Percentiles rank a stretch among this genome's conserved stretches.
phyloP scores from a whole-genome alignment of 2,329 filamentous ascomycete species.

The Lachnellula occidentalis region DNA sequence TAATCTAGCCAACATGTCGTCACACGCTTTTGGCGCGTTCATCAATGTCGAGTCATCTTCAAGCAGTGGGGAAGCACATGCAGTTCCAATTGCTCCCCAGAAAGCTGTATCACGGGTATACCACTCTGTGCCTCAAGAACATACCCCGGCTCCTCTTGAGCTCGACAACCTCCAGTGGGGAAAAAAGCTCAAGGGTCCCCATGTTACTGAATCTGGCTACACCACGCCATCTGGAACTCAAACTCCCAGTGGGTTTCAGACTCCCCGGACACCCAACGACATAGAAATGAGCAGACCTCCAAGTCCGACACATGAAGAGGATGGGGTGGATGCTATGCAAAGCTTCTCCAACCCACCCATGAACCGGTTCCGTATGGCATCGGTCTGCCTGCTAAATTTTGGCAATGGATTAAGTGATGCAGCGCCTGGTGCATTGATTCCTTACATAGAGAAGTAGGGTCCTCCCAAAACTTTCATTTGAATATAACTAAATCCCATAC shows the following conservation, averaged over 20 bases:
- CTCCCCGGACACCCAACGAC: constrained; percentile 18
- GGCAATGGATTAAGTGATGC: constrained; percentile 69
- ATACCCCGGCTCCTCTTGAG: constrained; percentile 21
- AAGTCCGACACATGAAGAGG: constrained; percentile 37
- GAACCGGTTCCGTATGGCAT: constrained; percentile 65
- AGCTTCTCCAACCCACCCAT: constrained; percentile 56
- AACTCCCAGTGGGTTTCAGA: constrained; percentile 23
- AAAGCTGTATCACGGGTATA: constrained; percentile 27
- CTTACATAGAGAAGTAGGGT: constrained; percentile 64
- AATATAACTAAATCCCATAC: constrained; percentile 2
- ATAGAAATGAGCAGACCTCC: constrained; percentile 49
- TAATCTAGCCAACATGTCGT: constrained; percentile 17
- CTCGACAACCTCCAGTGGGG: constrained; percentile 25
- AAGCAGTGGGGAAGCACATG: constrained; percentile 2
- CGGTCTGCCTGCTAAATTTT: constrained; percentile 60
- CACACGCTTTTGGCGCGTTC: constrained; percentile 22
- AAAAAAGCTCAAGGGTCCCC: constrained; percentile 16
- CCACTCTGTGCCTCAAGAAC: constrained; percentile 25
- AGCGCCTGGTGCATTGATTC: constrained; percentile 71
- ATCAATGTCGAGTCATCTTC: constrained; percentile 23
- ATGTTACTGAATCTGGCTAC: neutral
- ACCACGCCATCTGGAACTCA: constrained; percentile 7
- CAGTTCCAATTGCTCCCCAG: constrained; percentile 22
- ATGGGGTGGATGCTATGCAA: constrained; percentile 44
- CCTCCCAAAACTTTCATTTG: neutral